Conservation (phyloP, 2,329 filamentous ascomycete genomes). For the Neonectria faginata region DNA sequence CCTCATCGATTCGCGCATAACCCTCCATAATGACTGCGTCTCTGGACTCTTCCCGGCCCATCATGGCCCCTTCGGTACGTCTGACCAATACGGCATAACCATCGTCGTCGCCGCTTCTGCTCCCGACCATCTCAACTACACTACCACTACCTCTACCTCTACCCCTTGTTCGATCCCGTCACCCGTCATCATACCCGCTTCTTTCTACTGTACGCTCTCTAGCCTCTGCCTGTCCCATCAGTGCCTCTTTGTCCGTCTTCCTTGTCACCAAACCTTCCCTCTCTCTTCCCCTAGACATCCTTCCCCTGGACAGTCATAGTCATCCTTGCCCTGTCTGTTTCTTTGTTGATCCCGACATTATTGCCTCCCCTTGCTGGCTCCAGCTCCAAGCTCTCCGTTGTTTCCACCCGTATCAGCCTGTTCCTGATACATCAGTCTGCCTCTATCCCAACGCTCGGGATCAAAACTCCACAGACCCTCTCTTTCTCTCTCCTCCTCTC, state of each 20-base stretch:
- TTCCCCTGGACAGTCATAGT: not conserved
- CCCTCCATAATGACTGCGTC: conserved; percentile 64
- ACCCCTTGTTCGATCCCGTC: conserved; percentile 1
- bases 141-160: not conserved
- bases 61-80: conserved; percentile 73
- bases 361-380: conserved; percentile 4
- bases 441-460: not conserved
- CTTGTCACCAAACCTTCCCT: not conserved
- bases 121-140: not conserved
- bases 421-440: not conserved
- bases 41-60: conserved; percentile 70
- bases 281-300: not conserved
- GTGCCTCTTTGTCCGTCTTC: not conserved
- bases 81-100: conserved; percentile 24
- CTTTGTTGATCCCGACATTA: conserved; percentile 17
- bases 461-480: too few species aligned
- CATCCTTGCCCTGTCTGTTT: conserved; percentile 13
- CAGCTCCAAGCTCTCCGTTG: conserved; percentile 2
- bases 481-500: not conserved
- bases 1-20: conserved; percentile 29
- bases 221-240: not conserved
- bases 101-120: conserved; percentile 1
- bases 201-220: not conserved
- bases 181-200: conserved; percentile 4
- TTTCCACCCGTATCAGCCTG: not conserved